Percentiles rank a stretch among this genome's conserved stretches.
Evolutionary conservation across 1,284 basidiomycete genomes (phyloP).

Genomic region (Sphaerobolus stellatus): DNA sequence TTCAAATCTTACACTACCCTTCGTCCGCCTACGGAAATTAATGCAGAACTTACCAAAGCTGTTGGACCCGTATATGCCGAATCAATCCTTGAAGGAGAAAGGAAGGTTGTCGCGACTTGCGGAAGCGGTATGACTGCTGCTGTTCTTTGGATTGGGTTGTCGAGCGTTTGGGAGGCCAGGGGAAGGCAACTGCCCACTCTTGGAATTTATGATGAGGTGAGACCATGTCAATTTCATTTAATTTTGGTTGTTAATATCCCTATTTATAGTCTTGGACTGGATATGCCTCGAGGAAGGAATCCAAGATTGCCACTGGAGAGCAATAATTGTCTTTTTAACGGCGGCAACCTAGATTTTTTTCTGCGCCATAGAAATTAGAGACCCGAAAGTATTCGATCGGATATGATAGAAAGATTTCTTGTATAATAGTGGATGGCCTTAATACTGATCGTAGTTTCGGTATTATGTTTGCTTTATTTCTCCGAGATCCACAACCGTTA

Average conservation of each 20-base stretch:
- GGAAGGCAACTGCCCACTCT: slow-evolving; percentile 29
- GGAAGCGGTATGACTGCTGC: slow-evolving; percentile 98
- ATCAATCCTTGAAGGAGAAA: slow-evolving; percentile 56
- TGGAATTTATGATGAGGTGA: slow-evolving; percentile 83
- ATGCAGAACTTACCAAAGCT: slow-evolving; percentile 55
- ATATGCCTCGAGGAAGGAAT: slow-evolving; percentile 67
- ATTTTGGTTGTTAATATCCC: slow-evolving; percentile 2
- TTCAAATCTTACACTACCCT: slow-evolving; percentile 62
- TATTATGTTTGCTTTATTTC: no score
- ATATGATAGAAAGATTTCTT: no score
- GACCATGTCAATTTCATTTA: slow-evolving; percentile 24
- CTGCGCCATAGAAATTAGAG: no score
- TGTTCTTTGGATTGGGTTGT: slow-evolving; percentile 84
- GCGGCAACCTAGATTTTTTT: no score
- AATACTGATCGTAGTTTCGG: no score
- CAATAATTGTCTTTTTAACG: no score
- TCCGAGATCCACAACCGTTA: no score
- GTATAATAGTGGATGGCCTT: no score
- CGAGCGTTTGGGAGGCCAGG: slow-evolving; percentile 53
- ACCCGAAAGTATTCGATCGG: no score
- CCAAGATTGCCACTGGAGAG: slow-evolving; percentile 55
- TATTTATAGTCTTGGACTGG: slow-evolving; percentile 76
- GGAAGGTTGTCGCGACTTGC: slow-evolving; percentile 70
- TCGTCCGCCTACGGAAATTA: slow-evolving; percentile 55
- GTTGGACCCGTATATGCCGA: slow-evolving; percentile 58